phyloP scores from a whole-genome alignment of 148 eudicot species.

The Silene uniflora region DNA sequence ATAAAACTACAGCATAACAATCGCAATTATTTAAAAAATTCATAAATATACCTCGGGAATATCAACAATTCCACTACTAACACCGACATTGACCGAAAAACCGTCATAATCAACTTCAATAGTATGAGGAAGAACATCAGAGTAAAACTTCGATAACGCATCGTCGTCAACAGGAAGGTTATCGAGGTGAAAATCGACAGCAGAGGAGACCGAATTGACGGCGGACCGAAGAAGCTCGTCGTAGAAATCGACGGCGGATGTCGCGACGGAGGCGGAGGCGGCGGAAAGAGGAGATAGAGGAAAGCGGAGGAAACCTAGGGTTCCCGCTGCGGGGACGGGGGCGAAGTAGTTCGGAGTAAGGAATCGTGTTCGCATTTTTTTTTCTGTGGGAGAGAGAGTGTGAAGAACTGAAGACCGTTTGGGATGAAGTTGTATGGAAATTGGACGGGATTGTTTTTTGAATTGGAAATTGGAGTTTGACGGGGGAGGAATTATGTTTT shows the following conservation, averaged over 20 bases:
- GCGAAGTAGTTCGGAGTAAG: slow-evolving; percentile 36
- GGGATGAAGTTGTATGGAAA: neutral
- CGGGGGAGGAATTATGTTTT: neutral
- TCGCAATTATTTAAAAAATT: neutral
- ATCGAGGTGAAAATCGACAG: slow-evolving; percentile 30
- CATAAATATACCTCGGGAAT: slow-evolving; percentile 21
- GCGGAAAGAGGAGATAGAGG: slow-evolving; percentile 44
- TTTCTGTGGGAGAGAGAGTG: neutral
- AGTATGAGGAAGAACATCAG: slow-evolving; percentile 55
- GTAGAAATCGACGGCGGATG: slow-evolving; percentile 10
- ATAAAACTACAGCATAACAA: neutral
- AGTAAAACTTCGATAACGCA: slow-evolving; percentile 59
- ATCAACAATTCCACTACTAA: neutral
- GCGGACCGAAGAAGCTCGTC: slow-evolving; percentile 30
- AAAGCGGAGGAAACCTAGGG: slow-evolving; percentile 57
- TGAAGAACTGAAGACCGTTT: slow-evolving; percentile 18
- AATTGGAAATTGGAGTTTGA: neutral
- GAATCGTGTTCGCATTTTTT: slow-evolving; percentile 66
- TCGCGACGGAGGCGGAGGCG: neutral
- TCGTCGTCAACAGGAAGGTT: slow-evolving; percentile 35
- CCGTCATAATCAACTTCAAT: slow-evolving; percentile 25
- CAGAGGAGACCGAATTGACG: slow-evolving; percentile 25
- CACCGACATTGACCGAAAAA: slow-evolving; percentile 10
- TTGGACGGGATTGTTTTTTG: slow-evolving; percentile 11
- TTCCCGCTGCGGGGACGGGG: slow-evolving; percentile 17